These are phyloP conservation scores for Fraxinus ornus DNA, from an alignment of 305 asterid genomes.

Conservation along the genomic window DNA sequence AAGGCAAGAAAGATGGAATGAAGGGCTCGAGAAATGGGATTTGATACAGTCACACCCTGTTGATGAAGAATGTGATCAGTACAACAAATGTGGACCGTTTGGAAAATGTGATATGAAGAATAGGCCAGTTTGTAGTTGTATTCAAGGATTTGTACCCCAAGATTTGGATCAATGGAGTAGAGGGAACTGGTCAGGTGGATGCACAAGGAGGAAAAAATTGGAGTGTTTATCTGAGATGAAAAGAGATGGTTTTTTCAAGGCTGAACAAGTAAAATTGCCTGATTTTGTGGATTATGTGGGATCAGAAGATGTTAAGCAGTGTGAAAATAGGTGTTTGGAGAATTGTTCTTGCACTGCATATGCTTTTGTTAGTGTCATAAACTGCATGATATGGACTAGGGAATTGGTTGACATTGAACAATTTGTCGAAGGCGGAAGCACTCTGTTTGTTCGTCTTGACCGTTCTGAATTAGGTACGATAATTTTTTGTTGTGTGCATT, in stretches of 20 bases:
- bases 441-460: conserved; percentile 54
- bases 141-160: conserved; percentile 52
- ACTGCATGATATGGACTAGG: conserved; percentile 66
- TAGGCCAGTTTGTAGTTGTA: conserved; percentile 41
- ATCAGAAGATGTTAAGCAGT: conserved; percentile 20
- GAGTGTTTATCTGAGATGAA: conserved; percentile 29
- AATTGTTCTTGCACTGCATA: conserved; percentile 75
- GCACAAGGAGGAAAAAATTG: conserved; percentile 41
- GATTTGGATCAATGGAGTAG: conserved; percentile 41
- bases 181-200: conserved; percentile 59
- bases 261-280: conserved; percentile 55
- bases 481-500: not conserved
- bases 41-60: conserved; percentile 42
- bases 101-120: conserved; percentile 38
- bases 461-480: conserved; percentile 53
- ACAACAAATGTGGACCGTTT: conserved; percentile 60
- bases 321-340: conserved; percentile 41
- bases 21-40: conserved; percentile 35
- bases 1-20: conserved; percentile 45
- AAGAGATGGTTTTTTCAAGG: conserved; percentile 40
- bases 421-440: conserved; percentile 43
- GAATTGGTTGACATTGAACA: conserved; percentile 64
- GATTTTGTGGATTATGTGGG: conserved; percentile 49
- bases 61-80: conserved; percentile 41
- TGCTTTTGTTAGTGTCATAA: conserved; percentile 49